Conservation (phyloP, 257 asterid species). For the Solanum habrochaites region DNA sequence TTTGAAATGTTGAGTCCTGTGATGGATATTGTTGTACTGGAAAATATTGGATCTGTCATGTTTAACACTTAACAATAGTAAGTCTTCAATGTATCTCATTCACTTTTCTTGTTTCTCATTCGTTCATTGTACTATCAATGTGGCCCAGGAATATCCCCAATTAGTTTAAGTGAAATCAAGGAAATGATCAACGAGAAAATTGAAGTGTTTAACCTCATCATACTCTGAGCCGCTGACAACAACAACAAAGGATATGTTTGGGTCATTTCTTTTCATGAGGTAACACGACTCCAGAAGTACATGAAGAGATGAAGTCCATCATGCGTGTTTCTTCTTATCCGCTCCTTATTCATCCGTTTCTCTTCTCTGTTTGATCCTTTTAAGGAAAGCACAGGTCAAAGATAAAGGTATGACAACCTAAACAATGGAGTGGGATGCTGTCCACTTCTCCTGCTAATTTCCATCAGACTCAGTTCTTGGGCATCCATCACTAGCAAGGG, state of each 20-base stretch:
- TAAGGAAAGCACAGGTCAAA: background rate
- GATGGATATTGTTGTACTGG: background rate
- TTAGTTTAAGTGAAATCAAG: background rate
- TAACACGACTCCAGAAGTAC: background rate
- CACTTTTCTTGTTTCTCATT: background rate
- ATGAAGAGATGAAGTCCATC: background rate
- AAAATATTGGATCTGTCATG: background rate
- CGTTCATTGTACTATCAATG: background rate
- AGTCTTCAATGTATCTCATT: background rate
- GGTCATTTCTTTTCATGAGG: background rate
- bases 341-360: background rate
- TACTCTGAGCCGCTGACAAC: background rate
- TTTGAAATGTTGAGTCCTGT: background rate
- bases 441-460: background rate
- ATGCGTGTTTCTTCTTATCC: background rate
- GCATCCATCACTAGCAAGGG: background rate
- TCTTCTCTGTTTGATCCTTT: background rate
- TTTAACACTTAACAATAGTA: background rate
- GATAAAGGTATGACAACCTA: background rate
- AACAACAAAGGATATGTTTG: background rate
- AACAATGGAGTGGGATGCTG: background rate
- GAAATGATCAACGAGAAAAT: background rate
- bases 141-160: background rate
- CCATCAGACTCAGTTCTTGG: background rate
- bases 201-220: background rate